These are phyloP conservation scores for Bremia lactucae DNA, from an alignment of 352 stramenopile genomes.

Conservation along the genomic window DNA sequence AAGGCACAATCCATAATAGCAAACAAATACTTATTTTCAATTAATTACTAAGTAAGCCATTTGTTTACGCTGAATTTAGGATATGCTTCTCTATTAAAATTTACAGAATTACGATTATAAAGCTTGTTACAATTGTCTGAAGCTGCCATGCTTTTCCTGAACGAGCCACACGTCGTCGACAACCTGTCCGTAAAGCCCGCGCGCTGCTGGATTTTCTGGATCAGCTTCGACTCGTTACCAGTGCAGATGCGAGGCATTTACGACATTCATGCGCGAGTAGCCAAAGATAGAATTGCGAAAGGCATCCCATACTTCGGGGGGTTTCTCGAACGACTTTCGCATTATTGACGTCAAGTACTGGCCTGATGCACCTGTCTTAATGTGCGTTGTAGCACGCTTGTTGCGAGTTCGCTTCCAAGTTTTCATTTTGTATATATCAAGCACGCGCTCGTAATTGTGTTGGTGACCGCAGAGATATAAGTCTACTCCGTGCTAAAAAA, in stretches of 20 bases:
- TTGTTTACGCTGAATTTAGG: no score
- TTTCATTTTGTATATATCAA: slow-evolving; percentile 58
- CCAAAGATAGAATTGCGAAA: slow-evolving; percentile 85
- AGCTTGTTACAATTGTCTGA: slow-evolving; percentile 8
- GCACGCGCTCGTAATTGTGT: slow-evolving; percentile 87
- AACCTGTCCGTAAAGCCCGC: slow-evolving; percentile 67
- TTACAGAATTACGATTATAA: no score
- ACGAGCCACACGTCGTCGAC: slow-evolving; percentile 87
- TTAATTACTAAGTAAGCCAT: no score
- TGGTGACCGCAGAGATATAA: slow-evolving; percentile 85
- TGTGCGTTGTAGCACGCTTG: slow-evolving; percentile 82
- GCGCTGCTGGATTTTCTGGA: slow-evolving; percentile 57
- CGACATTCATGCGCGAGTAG: slow-evolving; percentile 73
- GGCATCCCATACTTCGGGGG: slow-evolving; percentile 51
- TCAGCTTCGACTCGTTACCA: slow-evolving; percentile 84
- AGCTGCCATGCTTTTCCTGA: slow-evolving; percentile 84
- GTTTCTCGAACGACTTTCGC: slow-evolving; percentile 67
- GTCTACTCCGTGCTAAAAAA: slow-evolving; percentile 73
- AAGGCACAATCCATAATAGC: no score
- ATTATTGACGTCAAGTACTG: slow-evolving; percentile 73
- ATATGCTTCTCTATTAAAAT: no score
- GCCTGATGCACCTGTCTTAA: slow-evolving; percentile 81
- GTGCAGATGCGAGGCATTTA: slow-evolving; percentile 82
- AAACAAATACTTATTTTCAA: no score
- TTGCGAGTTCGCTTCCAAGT: slow-evolving; percentile 65